Evolutionary conservation across 2,329 filamentous ascomycete genomes (phyloP).

Genomic region (Zymoseptoria pseudotritici): DNA sequence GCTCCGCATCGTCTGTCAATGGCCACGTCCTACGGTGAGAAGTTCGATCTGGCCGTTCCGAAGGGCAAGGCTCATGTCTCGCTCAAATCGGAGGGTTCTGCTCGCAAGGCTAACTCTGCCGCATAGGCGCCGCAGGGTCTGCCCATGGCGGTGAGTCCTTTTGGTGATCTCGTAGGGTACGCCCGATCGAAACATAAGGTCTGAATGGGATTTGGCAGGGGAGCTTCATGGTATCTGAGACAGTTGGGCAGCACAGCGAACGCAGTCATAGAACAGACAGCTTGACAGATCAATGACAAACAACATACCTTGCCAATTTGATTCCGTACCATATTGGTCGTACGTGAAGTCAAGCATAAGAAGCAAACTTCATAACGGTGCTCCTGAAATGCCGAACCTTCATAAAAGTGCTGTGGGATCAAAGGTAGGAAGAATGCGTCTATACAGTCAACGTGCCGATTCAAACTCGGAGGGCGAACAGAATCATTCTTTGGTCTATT

Average conservation of each 20-base stretch:
- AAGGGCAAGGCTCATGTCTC: constrained; percentile 15
- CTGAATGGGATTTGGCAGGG: too few relatives aligned
- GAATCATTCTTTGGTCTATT: background rate
- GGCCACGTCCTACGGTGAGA: constrained; percentile 11
- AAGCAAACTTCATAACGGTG: background rate
- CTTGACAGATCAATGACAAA: background rate
- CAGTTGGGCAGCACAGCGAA: background rate
- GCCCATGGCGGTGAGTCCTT: background rate
- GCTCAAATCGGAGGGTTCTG: constrained; percentile 3
- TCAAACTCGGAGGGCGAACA: background rate
- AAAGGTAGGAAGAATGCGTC: background rate
- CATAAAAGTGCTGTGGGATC: background rate
- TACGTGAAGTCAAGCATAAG: background rate
- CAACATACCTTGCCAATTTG: background rate
- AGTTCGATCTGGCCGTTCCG: constrained; percentile 16
- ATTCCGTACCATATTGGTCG: background rate
- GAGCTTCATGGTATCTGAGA: too few relatives aligned
- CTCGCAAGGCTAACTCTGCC: background rate
- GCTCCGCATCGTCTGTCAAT: constrained; percentile 15
- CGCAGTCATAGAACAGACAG: background rate
- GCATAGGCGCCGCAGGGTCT: background rate
- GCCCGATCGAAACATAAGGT: too few relatives aligned
- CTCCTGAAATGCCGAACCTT: background rate
- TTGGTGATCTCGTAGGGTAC: background rate
- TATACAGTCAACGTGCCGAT: background rate